These are phyloP conservation scores for Cairneyella variabilis DNA, from an alignment of 495 filamentous ascomycete genomes.

Conservation along the genomic window DNA sequence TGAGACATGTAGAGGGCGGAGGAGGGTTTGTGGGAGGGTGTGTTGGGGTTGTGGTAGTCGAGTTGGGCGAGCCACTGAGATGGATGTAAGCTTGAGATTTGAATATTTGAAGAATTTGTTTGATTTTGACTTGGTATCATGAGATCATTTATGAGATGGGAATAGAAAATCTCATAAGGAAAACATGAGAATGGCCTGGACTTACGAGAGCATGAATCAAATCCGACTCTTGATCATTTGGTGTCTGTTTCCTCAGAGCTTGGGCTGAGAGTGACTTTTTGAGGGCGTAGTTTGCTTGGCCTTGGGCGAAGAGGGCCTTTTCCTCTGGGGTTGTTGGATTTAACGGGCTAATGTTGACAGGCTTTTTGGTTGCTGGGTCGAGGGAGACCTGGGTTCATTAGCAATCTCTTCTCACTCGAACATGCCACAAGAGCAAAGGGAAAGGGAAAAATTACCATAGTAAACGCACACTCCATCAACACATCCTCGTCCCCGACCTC, in stretches of 20 bases:
- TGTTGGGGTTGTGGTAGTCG: constrained; percentile 64
- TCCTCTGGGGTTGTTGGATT: constrained; percentile 68
- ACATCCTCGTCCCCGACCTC: constrained; percentile 62
- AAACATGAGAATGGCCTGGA: too few species aligned
- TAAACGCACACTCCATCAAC: constrained; percentile 76
- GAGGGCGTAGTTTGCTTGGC: constrained; percentile 69
- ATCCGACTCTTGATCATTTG: constrained; percentile 72
- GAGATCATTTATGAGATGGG: too few species aligned
- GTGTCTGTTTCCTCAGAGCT: constrained; percentile 66
- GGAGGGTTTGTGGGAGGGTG: constrained; percentile 49
- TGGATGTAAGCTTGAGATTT: constrained; percentile 76
- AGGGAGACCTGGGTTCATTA: constrained; percentile 51
- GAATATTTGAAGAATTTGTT: constrained; percentile 71
- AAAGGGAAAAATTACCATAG: constrained; percentile 51
- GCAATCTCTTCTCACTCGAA: background rate
- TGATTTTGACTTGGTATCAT: too few species aligned
- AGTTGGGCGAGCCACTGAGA: constrained; percentile 73
- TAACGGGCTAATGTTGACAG: constrained; percentile 48
- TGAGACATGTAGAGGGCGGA: constrained; percentile 65
- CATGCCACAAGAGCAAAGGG: too few species aligned
- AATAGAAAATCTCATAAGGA: too few species aligned
- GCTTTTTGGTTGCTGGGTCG: constrained; percentile 68
- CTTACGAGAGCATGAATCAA: constrained; percentile 80
- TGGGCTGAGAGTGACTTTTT: constrained; percentile 64
- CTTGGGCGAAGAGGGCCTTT: constrained; percentile 58